These are phyloP conservation scores for Albizia julibrissin DNA, from an alignment of 306 rosid species.

Conservation along the genomic window DNA sequence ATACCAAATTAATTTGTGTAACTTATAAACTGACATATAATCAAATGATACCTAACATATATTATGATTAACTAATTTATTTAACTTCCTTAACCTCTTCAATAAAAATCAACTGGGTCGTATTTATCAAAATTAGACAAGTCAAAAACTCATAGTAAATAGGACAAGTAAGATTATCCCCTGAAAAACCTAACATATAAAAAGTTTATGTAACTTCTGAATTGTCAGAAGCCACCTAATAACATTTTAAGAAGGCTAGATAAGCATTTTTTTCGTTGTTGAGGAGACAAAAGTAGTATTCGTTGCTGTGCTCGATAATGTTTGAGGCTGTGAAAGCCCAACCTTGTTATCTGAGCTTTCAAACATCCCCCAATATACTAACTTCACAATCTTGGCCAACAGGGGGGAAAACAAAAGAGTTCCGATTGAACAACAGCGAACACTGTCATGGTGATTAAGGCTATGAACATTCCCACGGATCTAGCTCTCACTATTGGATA, in stretches of 20 bases:
- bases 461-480: neutral
- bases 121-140: neutral
- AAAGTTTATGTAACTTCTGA: neutral
- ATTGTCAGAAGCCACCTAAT: neutral
- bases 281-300: neutral
- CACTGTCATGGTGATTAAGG: neutral
- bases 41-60: no score
- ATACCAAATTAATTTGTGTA: no score
- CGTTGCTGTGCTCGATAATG: neutral
- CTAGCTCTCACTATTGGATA: slow-evolving; percentile 6
- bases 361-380: neutral
- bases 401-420: neutral
- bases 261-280: neutral
- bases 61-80: no score
- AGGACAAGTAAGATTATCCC: neutral
- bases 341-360: neutral
- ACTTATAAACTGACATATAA: no score
- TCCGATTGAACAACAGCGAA: neutral
- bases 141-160: neutral
- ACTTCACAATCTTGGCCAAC: slow-evolving; percentile 1
- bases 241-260: neutral
- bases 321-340: slow-evolving; percentile 2
- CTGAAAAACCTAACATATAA: neutral
- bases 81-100: no score
- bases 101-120: no score